Evolutionary conservation across 1,284 basidiomycete genomes (phyloP).

Genomic region (Singerocomus rubriflavus): DNA sequence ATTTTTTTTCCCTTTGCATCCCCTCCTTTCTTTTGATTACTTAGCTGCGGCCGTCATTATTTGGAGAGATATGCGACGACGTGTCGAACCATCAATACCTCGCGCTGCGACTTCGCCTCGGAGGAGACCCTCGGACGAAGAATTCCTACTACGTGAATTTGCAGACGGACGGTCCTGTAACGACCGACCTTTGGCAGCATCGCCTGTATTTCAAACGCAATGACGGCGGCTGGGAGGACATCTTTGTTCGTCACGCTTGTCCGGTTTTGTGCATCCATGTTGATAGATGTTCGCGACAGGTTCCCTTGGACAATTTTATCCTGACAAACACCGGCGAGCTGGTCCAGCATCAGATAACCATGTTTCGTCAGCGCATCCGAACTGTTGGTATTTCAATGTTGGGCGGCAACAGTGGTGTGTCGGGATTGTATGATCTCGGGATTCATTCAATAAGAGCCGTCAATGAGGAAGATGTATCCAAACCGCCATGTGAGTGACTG

Average conservation of each 20-base stretch:
- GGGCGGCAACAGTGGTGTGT: constrained; percentile 70
- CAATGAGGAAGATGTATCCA: constrained; percentile 50
- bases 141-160: constrained; percentile 87
- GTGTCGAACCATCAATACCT: constrained; percentile 77
- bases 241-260: constrained; percentile 56
- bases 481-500: constrained; percentile 36
- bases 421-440: constrained; percentile 73
- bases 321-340: constrained; percentile 82
- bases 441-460: constrained; percentile 68
- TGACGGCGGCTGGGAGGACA: constrained; percentile 80
- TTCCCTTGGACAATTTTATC: constrained; percentile 80
- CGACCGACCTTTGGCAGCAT: constrained; percentile 87
- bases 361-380: constrained; percentile 73
- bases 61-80: constrained; percentile 81
- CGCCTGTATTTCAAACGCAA: constrained; percentile 71
- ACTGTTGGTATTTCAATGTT: constrained; percentile 83
- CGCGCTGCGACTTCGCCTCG: constrained; percentile 70
- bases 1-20: too few relatives aligned
- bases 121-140: constrained; percentile 65
- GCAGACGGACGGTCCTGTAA: constrained; percentile 78
- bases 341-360: constrained; percentile 62
- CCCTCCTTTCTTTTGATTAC: neutral
- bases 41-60: constrained; percentile 67
- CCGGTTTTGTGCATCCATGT: neutral
- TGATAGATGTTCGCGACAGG: constrained; percentile 40